These are phyloP conservation scores for Sambucus nigra DNA, from an alignment of 129 eudicot species.

Conservation along the genomic window DNA sequence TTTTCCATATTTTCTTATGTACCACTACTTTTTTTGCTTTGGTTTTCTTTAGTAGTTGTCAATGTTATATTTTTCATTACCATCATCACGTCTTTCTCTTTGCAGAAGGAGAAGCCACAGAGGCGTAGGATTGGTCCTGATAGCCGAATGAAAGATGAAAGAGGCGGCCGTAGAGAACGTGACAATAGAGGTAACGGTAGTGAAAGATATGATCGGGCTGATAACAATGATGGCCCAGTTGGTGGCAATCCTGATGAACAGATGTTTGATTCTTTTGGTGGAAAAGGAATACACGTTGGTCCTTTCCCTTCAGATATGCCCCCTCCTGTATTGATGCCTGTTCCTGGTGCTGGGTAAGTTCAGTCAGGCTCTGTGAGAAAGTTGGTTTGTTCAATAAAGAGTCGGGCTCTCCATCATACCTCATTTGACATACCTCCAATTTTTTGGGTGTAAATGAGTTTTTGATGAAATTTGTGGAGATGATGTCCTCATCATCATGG, in stretches of 20 bases:
- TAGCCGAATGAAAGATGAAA: constrained; percentile 57
- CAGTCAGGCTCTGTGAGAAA: no score
- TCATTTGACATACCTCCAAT: no score
- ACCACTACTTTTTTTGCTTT: not conserved
- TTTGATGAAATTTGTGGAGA: no score
- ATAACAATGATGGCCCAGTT: constrained; percentile 45
- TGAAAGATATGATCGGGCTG: constrained; percentile 66
- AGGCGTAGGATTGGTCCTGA: constrained; percentile 65
- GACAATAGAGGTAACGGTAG: constrained; percentile 54
- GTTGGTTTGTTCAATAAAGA: no score
- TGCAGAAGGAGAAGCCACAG: constrained; percentile 71
- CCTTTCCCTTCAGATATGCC: constrained; percentile 85
- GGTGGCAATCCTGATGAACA: constrained; percentile 54
- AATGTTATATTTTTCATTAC: not conserved
- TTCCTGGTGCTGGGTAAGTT: constrained; percentile 97
- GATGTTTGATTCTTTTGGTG: constrained; percentile 75
- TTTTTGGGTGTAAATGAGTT: no score
- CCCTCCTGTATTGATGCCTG: constrained; percentile 95
- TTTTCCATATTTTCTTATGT: not conserved
- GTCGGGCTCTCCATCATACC: no score
- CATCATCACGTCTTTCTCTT: constrained; percentile 9
- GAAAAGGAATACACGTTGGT: constrained; percentile 62
- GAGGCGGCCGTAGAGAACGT: constrained; percentile 64
- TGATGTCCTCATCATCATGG: no score
- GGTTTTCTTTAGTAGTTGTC: not conserved